phyloP scores from a whole-genome alignment of 2,329 filamentous ascomycete genomes.

The Apiospora sp. region DNA sequence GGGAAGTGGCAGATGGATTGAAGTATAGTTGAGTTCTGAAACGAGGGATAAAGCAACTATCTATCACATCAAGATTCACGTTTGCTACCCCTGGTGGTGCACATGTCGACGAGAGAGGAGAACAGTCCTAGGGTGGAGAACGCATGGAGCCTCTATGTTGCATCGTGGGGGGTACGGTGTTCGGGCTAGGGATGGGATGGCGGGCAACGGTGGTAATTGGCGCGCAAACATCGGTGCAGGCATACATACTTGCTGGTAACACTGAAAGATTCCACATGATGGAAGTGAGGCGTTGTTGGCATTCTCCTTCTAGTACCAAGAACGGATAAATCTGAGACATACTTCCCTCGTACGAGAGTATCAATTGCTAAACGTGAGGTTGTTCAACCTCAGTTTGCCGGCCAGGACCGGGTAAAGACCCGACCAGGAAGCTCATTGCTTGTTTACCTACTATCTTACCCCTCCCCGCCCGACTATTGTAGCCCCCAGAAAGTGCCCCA shows the following conservation, averaged over 20 bases:
- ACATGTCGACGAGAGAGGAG: background rate
- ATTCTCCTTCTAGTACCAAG: background rate
- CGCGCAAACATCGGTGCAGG: background rate
- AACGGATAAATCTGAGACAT: background rate
- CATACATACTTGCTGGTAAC: background rate
- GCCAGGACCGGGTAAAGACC: background rate
- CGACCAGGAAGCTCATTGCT: too few species aligned
- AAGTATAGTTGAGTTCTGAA: background rate
- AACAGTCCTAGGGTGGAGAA: background rate
- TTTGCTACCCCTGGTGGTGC: background rate
- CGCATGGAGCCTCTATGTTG: background rate
- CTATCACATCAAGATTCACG: background rate
- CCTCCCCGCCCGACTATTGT: background rate
- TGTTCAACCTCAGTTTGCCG: background rate
- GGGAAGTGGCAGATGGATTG: background rate
- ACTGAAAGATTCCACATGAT: background rate
- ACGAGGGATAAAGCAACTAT: background rate
- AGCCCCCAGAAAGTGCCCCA: background rate
- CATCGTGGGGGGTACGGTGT: conserved; percentile 1
- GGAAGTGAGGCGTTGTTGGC: background rate
- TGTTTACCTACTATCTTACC: background rate
- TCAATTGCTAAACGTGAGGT: background rate
- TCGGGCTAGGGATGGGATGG: background rate
- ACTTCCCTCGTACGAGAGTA: background rate
- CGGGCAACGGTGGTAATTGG: background rate